Evolutionary conservation across 2,329 filamentous ascomycete species (phyloP).

Genomic region (Coleophoma crateriformis): DNA sequence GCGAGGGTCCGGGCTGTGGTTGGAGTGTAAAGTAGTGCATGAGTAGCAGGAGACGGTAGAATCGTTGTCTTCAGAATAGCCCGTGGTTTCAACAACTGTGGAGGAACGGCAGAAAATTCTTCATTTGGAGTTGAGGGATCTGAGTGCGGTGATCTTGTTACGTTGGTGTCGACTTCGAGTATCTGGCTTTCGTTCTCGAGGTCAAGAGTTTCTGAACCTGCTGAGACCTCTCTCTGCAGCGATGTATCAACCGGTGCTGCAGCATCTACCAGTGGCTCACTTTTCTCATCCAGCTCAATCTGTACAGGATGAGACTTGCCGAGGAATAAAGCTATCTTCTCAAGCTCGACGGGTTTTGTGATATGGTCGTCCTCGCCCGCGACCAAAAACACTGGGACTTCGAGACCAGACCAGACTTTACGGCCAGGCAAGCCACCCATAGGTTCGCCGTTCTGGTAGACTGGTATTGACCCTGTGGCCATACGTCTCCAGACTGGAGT

Average conservation of each 20-base stretch:
- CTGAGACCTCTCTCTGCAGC: constrained; percentile 17
- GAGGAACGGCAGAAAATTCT: constrained; percentile 34
- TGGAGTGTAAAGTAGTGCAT: constrained; percentile 79
- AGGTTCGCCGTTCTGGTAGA: constrained; percentile 45
- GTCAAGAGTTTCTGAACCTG: constrained; percentile 16
- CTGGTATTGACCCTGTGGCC: constrained; percentile 65
- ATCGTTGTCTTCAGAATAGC: constrained; percentile 62
- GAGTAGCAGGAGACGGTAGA: constrained; percentile 72
- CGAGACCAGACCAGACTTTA: constrained; percentile 66
- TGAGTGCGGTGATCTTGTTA: constrained; percentile 32
- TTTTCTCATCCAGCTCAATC: constrained; percentile 20
- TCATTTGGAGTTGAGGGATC: constrained; percentile 43
- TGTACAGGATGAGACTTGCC: constrained; percentile 17
- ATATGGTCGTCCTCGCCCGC: constrained; percentile 73
- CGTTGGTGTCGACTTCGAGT: constrained; percentile 20
- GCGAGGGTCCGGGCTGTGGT: constrained; percentile 70
- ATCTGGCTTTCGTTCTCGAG: constrained; percentile 32
- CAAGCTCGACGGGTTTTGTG: constrained; percentile 65
- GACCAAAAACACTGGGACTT: constrained; percentile 71
- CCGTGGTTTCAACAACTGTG: constrained; percentile 40
- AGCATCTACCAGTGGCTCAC: constrained; percentile 38
- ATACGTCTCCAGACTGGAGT: constrained; percentile 81
- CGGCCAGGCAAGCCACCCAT: constrained; percentile 63
- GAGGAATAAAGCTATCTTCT: constrained; percentile 53
- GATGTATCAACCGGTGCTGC: constrained; percentile 40